Base-by-base conservation (phyloP, 805 yeast genomes). In the Wickerhamiella vanderwaltii region DNA sequence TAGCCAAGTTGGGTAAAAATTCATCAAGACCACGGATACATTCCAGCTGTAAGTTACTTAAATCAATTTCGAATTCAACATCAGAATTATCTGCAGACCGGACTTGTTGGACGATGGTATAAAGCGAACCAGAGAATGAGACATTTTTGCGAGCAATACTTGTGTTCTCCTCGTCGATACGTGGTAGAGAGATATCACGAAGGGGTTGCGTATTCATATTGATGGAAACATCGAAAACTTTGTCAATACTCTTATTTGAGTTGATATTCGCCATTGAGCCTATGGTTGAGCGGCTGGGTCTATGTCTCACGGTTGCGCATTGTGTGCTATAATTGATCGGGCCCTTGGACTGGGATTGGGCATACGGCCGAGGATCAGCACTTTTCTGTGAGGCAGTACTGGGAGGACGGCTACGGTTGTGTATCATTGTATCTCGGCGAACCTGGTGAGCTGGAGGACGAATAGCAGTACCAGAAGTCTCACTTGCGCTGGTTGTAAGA, bases 1-100 rank as follows among this genome's bases (percentile, higher is more conserved):
- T 41, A 4, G 45, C 40, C 13, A 52, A 41, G 2, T 45, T 26
- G 3, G 57, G 56, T 2, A 43, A 26, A 17, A 53, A 35, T 23
- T 41, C 33, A 28, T 48, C 53, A 1, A 53, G 45, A 3, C 54
- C 55, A 3, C 31, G 39, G 18, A 53, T 13, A 2, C 48, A 29
- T 30, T 51, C 56, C 2, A 52, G 41, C 1, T 43, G 46, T n/a
- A 47, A 35, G 16, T 29, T 24, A 37, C 46, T 37, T 15, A 53
- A 38, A 35, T 53, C 51, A 4, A 37, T 31, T 13, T 36, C 38
- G 3, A 43, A 40, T 15, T 47, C 48, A 9, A 44, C 6, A 1
- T 36, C 44, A 1, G 29, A 24, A 15, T 44, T 22, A 4, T 24
- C 29, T 6, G 28, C 29, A 9, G 25, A 20, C n/a, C 36, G 13